phyloP scores from a whole-genome alignment of 345 rosid genomes.

The Eucalyptus lansdowneana region DNA sequence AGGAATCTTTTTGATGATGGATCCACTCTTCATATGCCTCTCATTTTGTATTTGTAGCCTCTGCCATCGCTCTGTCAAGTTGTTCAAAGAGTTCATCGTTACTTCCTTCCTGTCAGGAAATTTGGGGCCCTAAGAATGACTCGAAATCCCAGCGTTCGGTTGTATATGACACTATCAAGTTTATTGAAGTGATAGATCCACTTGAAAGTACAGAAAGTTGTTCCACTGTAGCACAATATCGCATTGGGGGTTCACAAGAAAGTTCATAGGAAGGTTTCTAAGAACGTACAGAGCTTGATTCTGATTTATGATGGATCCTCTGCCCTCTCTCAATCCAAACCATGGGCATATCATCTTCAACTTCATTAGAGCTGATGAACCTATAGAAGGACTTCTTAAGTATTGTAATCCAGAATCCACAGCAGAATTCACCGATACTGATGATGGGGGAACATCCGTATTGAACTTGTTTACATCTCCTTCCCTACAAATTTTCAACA shows the following conservation, averaged over 20 bases:
- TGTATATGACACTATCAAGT: too few relatives aligned
- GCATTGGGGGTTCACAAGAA: neutral
- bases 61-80: slow-evolving; percentile 28
- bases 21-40: slow-evolving; percentile 45
- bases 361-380: neutral
- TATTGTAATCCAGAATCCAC: neutral
- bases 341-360: neutral
- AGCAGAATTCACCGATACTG: neutral
- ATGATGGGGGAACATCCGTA: neutral
- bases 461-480: neutral
- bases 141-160: neutral
- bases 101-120: slow-evolving; percentile 40
- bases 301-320: neutral
- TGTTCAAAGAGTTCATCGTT: slow-evolving; percentile 36
- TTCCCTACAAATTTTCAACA: neutral
- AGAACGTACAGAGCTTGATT: neutral
- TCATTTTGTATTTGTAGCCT: slow-evolving; percentile 38
- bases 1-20: neutral
- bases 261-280: neutral
- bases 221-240: neutral
- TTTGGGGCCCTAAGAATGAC: neutral
- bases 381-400: neutral
- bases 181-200: too few relatives aligned
- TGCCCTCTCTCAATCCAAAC: neutral
- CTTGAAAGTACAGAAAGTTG: neutral